These are phyloP conservation scores for Dothistroma septosporum DNA, from an alignment of 2,329 filamentous ascomycete genomes.

Conservation along the genomic window DNA sequence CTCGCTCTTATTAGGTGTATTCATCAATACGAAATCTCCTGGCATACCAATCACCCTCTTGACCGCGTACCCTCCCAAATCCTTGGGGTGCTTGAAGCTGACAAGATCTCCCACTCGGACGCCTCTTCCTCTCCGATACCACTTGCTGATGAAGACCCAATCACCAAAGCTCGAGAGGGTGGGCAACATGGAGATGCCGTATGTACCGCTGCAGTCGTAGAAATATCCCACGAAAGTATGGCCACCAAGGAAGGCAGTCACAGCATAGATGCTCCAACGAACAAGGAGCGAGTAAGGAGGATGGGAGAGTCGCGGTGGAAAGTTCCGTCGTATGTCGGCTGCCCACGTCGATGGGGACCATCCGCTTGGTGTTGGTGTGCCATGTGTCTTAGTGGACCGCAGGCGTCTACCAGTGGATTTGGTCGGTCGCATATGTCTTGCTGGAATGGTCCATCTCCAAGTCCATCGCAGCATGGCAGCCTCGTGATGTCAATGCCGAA, in stretches of 20 bases:
- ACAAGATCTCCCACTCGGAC: constrained; percentile 79
- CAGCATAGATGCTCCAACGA: neutral
- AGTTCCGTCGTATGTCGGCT: neutral
- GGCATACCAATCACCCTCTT: constrained; percentile 66
- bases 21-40: constrained; percentile 66
- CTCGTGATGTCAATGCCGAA: neutral
- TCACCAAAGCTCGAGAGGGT: constrained; percentile 68
- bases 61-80: constrained; percentile 51
- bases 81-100: constrained; percentile 68
- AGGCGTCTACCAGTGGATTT: neutral
- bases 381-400: neutral
- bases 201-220: constrained; percentile 56
- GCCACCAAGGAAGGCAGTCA: neutral
- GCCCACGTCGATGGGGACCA: neutral
- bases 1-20: constrained; percentile 50
- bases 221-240: constrained; percentile 50
- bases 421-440: neutral
- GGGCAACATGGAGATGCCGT: constrained; percentile 84
- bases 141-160: constrained; percentile 63
- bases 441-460: neutral
- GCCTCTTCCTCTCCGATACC: constrained; percentile 64
- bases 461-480: constrained; percentile 9
- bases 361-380: neutral
- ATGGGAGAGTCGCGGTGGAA: neutral
- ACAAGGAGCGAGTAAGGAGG: neutral